phyloP scores from a whole-genome alignment of 176 grass and related monocot genomes.

The Stipa capillata region DNA sequence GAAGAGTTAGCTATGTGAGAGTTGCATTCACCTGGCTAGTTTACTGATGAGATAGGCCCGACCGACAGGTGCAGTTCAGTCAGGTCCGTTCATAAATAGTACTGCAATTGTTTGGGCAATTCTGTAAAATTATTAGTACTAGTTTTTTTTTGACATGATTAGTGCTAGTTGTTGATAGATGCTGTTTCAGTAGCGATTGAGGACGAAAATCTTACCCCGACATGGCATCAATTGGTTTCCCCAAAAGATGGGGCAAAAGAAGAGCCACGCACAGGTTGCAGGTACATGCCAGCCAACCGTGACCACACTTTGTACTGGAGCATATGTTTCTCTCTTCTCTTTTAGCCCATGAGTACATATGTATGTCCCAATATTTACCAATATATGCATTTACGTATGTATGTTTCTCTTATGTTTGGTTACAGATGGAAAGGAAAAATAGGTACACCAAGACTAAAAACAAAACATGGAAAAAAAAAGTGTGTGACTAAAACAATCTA shows the following conservation, averaged over 20 bases:
- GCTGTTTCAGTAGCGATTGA: neutral
- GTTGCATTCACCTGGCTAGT: neutral
- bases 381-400: slow-evolving; percentile 53
- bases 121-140: neutral
- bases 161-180: neutral
- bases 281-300: slow-evolving; percentile 32
- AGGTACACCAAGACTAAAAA: slow-evolving; percentile 33
- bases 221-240: slow-evolving; percentile 27
- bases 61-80: neutral
- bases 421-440: slow-evolving; percentile 45
- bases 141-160: neutral
- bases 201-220: neutral
- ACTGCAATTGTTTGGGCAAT: neutral
- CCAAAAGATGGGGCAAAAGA: slow-evolving; percentile 31
- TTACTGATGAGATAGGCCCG: neutral
- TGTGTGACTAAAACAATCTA: slow-evolving; percentile 50
- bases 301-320: slow-evolving; percentile 28
- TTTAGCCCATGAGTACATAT: neutral
- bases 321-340: slow-evolving; percentile 9
- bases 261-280: slow-evolving; percentile 18
- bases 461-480: slow-evolving; percentile 24
- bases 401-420: slow-evolving; percentile 66
- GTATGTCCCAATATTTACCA: slow-evolving; percentile 21
- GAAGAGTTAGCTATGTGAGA: neutral
- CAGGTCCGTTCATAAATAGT: neutral